Percentiles rank a stretch among this genome's conserved stretches.
Conservation (phyloP, 2,329 filamentous ascomycete species). For the Metarhizium brunneum region DNA sequence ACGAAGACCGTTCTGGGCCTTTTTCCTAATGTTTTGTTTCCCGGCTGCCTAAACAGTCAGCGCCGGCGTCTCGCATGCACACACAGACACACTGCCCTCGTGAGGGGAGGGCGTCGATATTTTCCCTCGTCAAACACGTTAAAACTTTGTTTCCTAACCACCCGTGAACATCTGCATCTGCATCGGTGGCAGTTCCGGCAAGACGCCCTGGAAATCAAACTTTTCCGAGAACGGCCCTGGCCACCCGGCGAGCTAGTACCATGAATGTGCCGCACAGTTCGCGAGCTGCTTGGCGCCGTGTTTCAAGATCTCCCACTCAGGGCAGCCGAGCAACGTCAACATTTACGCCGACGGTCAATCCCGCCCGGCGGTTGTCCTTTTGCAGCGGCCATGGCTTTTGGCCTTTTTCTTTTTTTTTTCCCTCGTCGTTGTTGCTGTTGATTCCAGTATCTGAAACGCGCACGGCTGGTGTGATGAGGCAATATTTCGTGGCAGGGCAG, state of each 20-base stretch:
- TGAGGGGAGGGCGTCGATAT: not conserved
- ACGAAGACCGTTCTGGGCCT: no score
- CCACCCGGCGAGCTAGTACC: not conserved
- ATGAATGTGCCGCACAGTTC: constrained; percentile 1
- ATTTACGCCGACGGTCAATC: not conserved
- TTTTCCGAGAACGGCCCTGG: not conserved
- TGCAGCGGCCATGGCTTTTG: not conserved
- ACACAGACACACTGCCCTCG: not conserved
- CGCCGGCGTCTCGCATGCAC: no score
- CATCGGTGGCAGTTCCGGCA: not conserved
- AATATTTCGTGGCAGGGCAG: not conserved
- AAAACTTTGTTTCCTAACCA: not conserved
- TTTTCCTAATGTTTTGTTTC: no score
- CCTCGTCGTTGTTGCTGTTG: not conserved
- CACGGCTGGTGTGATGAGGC: not conserved
- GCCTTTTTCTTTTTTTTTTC: not conserved
- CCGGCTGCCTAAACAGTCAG: no score
- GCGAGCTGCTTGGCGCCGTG: not conserved
- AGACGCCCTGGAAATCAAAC: not conserved
- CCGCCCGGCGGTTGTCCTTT: not conserved
- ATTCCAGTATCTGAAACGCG: not conserved
- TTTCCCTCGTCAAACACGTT: not conserved
- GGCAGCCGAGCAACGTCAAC: no score
- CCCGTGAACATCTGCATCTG: not conserved
- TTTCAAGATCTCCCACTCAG: not conserved